Percentiles rank a stretch among this genome's conserved stretches.
Conservation (phyloP, 2,329 filamentous ascomycete species). For the Claviceps sorghi region DNA sequence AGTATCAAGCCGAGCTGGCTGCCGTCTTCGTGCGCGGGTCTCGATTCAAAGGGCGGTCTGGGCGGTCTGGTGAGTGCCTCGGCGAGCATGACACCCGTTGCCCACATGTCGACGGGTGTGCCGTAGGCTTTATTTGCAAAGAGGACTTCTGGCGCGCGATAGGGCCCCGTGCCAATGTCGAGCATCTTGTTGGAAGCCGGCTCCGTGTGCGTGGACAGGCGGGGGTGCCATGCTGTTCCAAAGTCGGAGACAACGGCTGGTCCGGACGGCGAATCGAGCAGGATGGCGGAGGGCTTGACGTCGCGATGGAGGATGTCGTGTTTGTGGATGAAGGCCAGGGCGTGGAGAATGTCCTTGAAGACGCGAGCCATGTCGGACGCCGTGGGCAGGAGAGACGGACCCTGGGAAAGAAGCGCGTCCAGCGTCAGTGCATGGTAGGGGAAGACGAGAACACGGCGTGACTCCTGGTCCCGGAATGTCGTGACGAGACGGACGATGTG, state of each 20-base stretch:
- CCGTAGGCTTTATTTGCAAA: constrained; percentile 70
- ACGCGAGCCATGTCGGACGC: constrained; percentile 22
- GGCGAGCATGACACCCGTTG: constrained; percentile 66
- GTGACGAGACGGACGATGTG: constrained; percentile 54
- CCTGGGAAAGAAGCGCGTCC: constrained; percentile 13
- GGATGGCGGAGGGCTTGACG: constrained; percentile 80
- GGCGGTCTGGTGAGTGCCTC: constrained; percentile 48
- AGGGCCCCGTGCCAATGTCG: constrained; percentile 85
- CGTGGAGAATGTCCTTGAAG: constrained; percentile 55
- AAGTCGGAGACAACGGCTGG: constrained; percentile 80
- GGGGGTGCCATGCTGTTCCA: constrained; percentile 72
- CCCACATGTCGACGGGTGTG: constrained; percentile 73
- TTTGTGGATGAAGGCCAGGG: constrained; percentile 55
- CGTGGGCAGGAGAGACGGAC: constrained; percentile 12
- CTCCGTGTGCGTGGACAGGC: constrained; percentile 45
- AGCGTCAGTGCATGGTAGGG: constrained; percentile 70
- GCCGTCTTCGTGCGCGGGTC: constrained; percentile 57
- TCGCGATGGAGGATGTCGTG: constrained; percentile 80
- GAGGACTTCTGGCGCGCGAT: constrained; percentile 77
- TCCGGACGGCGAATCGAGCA: constrained; percentile 51
- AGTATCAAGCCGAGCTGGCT: constrained; percentile 83
- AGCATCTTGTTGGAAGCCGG: constrained; percentile 60
- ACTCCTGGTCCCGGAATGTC: constrained; percentile 55
- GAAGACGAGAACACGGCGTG: constrained; percentile 65
- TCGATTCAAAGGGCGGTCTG: constrained; percentile 66